Evolutionary conservation across 2,329 filamentous ascomycete genomes (phyloP).

Genomic region (Hirsutella rhossiliensis): DNA sequence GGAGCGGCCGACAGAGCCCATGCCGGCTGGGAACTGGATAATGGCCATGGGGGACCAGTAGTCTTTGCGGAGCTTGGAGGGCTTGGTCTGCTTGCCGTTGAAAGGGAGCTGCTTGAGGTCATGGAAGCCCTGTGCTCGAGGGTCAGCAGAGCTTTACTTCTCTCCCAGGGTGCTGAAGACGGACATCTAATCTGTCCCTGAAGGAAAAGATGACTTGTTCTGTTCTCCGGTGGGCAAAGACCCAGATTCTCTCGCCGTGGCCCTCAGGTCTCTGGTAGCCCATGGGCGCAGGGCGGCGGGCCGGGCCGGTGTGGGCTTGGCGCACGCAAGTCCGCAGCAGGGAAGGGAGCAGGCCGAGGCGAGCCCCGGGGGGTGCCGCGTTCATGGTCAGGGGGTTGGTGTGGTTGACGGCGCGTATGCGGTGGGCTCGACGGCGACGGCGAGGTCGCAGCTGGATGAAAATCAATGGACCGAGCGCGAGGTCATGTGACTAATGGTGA

Average conservation of each 20-base stretch:
- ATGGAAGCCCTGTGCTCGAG: constrained; percentile 21
- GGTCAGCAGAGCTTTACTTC: neutral
- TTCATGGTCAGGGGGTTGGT: constrained; percentile 23
- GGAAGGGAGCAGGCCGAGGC: constrained; percentile 29
- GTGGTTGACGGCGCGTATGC: no score
- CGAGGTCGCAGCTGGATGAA: constrained; percentile 5
- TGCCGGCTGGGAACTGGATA: constrained; percentile 42
- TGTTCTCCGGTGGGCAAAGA: constrained; percentile 37
- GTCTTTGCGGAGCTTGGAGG: constrained; percentile 52
- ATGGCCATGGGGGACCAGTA: constrained; percentile 51
- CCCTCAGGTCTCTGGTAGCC: constrained; percentile 18
- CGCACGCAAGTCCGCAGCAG: constrained; percentile 29
- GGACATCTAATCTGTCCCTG: constrained; percentile 30
- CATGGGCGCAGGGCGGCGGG: constrained; percentile 1
- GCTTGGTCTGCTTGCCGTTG: constrained; percentile 56
- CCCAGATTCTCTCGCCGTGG: constrained; percentile 46
- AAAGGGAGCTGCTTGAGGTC: constrained; percentile 47
- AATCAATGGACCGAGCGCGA: neutral
- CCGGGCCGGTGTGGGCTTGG: constrained; percentile 15
- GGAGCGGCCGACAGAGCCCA: constrained; percentile 41
- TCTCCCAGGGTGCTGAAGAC: constrained; percentile 4
- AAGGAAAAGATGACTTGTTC: constrained; percentile 43
- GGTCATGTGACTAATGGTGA: constrained; percentile 12
- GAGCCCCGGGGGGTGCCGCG: constrained; percentile 17
- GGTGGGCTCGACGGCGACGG: neutral